Evolutionary conservation across 164 flowering plant genomes (phyloP), one percentile per base, ranked within the genome.

Genomic region (Dillenia suffruticosa): DNA sequence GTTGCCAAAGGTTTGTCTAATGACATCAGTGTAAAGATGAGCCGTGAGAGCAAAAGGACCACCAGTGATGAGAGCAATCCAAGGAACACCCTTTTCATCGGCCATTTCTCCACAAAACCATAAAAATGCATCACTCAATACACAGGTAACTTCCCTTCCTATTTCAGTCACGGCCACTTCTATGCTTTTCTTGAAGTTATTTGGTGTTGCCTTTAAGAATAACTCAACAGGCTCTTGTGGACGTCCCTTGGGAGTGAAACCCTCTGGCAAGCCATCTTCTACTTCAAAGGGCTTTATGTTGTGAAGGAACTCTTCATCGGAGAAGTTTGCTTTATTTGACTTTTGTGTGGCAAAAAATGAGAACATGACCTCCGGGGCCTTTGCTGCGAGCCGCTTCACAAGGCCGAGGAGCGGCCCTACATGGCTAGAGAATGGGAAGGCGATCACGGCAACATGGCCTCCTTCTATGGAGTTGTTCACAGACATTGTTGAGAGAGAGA

Each of bases 31-130:
- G 32, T 74, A 56, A 26, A 65, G 12, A 10, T 76, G 82, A 26
- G 61, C 24, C 9, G 74, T 49, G 5, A 81, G 52, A 2, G 79
- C 40, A 12, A 56, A 52, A 9, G 81, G 68, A 0, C 73, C 82
- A 1, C 71, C 58, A 1, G 78, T 63, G 82, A 79, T 81, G 8
- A 79, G 32, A 1, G 83, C 51, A 2, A 81, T 56, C 88, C 81
- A 84, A 0, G 81, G 80, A 3, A 81, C 81, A 0, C 56, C 46
- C 68, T 66, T 46, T 24, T 76, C 72, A 59, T 64, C 74, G 1
- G 88, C 88, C 63, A 81, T 46, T 9, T 71, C 72, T 0, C 65
- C 76, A 2, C 55, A 70, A 17, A 76, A 77, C 74, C 73, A 71
- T 13, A 72, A 46, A 15, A 84, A 80, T 10, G 77, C 74, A 26